phyloP scores from a whole-genome alignment of 2,329 filamentous ascomycete genomes.

The Talaromyces funiculosus region DNA sequence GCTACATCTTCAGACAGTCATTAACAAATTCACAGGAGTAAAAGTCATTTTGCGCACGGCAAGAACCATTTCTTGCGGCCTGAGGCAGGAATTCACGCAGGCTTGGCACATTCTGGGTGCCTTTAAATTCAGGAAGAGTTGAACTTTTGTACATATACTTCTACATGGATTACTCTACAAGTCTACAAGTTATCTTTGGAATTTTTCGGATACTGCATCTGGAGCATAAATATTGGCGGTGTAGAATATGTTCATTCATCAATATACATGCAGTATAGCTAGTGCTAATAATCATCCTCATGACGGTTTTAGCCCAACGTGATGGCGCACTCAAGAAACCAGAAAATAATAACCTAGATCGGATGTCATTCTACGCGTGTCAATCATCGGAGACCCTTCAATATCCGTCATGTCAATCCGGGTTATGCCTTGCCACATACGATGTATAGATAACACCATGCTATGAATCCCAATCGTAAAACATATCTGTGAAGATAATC shows the following conservation, averaged over 20 bases:
- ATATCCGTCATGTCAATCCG: neutral
- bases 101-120: conserved; percentile 7
- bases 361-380: neutral
- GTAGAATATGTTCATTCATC: neutral
- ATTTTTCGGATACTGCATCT: neutral
- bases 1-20: neutral
- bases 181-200: neutral
- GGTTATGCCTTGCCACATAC: neutral
- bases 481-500: neutral
- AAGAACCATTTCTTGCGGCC: neutral
- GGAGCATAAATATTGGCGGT: neutral
- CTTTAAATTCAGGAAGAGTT: neutral
- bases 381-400: neutral
- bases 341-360: neutral
- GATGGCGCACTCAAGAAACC: neutral
- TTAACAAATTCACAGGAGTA: neutral
- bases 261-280: neutral
- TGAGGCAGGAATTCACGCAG: neutral
- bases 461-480: neutral
- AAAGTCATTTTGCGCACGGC: neutral
- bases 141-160: neutral
- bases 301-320: neutral
- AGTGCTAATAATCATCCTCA: neutral
- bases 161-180: neutral
- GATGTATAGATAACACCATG: neutral